These are phyloP conservation scores for Leishmania major DNA, from an alignment of 208 protist genomes.

Conservation along the genomic window DNA sequence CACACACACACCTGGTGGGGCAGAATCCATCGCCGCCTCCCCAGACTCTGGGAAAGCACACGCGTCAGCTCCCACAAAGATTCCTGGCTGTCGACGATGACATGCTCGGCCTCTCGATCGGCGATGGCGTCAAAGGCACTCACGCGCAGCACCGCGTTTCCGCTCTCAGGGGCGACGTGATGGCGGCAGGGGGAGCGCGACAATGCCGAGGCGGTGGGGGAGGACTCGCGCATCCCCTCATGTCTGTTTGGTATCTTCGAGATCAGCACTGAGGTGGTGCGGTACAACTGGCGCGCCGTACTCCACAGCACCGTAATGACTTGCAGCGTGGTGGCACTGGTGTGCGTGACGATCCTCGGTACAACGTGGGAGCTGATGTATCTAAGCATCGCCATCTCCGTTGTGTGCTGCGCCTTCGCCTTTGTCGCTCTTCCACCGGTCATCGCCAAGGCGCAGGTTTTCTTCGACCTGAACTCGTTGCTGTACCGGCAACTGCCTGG, in stretches of 20 bases:
- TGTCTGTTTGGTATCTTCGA: constrained; percentile 32
- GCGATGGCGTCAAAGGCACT: background rate
- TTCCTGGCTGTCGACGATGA: background rate
- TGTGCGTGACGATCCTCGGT: constrained; percentile 38
- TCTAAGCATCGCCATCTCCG: constrained; percentile 27
- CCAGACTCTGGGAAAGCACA: background rate
- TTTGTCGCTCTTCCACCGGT: constrained; percentile 41
- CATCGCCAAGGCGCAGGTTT: constrained; percentile 39
- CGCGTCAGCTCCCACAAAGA: background rate
- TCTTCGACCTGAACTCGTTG: constrained; percentile 30
- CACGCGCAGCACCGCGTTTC: background rate
- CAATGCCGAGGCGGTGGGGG: background rate
- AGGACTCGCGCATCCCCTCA: constrained; percentile 22
- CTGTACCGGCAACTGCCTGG: constrained; percentile 64
- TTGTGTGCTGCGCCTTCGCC: constrained; percentile 20
- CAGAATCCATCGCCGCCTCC: constrained; percentile 4
- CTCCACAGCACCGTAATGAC: constrained; percentile 43
- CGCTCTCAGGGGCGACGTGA: background rate
- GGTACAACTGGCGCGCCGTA: constrained; percentile 32
- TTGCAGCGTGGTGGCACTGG: constrained; percentile 34
- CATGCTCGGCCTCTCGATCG: background rate
- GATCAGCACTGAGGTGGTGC: constrained; percentile 33
- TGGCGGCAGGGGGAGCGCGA: constrained; percentile 12
- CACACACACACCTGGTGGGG: constrained; percentile 34
- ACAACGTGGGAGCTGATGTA: constrained; percentile 37